Conservation (phyloP, 371 early-diverging fungal species). For the Mortierella sp. region DNA sequence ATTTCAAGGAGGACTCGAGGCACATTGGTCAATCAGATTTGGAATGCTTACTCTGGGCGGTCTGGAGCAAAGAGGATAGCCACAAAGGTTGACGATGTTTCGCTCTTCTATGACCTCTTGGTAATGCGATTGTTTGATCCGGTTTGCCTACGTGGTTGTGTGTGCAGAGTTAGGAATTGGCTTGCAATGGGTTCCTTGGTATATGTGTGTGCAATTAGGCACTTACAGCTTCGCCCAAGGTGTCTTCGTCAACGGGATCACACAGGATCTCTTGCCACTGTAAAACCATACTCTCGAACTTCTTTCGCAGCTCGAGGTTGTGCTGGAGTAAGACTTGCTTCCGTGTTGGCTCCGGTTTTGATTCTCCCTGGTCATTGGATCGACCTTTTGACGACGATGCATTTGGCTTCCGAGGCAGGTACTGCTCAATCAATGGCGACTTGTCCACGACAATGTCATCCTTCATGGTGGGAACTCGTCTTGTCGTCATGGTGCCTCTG, state of each 20-base stretch:
- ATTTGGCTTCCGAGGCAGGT: constrained; percentile 22
- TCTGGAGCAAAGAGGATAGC: constrained; percentile 74
- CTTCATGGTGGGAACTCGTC: constrained; percentile 39
- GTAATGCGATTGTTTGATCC: constrained; percentile 60
- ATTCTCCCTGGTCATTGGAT: background rate
- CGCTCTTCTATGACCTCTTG: constrained; percentile 74
- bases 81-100: constrained; percentile 70
- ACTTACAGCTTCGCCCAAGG: constrained; percentile 51
- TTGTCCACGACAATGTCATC: constrained; percentile 54
- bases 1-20: no score
- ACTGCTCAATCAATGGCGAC: constrained; percentile 33
- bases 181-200: background rate
- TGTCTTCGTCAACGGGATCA: constrained; percentile 33
- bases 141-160: constrained; percentile 27
- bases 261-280: constrained; percentile 70
- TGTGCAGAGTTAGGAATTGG: background rate
- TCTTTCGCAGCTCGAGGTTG: constrained; percentile 60
- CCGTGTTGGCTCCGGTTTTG: constrained; percentile 23
- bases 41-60: constrained; percentile 41
- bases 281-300: constrained; percentile 62
- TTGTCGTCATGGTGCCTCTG: constrained; percentile 5
- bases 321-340: constrained; percentile 59
- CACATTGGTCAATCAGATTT: no score
- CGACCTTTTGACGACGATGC: constrained; percentile 1
- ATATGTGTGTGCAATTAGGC: background rate